Evolutionary conservation across 75 land plant species (phyloP), one percentile per base, ranked within the genome.

Genomic region (Cryptomeria japonica): DNA sequence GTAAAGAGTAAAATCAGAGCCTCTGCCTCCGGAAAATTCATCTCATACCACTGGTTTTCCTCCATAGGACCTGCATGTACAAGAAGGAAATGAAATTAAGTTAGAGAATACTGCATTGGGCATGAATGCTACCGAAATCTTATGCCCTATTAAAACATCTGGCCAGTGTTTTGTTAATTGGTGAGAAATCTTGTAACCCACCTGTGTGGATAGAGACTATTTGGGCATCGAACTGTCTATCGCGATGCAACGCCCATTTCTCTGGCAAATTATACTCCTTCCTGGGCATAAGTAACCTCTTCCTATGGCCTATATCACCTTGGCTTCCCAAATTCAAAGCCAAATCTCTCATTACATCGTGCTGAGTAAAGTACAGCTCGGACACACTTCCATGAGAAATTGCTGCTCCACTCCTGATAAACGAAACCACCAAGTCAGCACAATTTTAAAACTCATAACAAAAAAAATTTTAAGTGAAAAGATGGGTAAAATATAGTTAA

Each of bases 121-220:
- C 51, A 49, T 11, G 9, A 11, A 8, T 49, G 51, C 7, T 49
- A 44, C n/a, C n/a, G n/a, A n/a, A n/a, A n/a, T n/a, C n/a, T n/a
- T n/a, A n/a, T n/a, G n/a, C n/a, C n/a, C n/a, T n/a, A n/a, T n/a
- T n/a, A n/a, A n/a, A 9, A 4, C 5, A 44, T 36, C 12, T 51
- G 15, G 15, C 53, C 13, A 51, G 15, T 51, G 13, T 51, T 51
- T 13, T 51, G 16, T 51, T 51, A 51, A 14, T 51, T 13, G 55
- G 55, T 51, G 55, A 51, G 16, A 58, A 58, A 58, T 19, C 25
- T 41, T 34, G 37, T 72, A 72, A 56, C 37, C 44, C 88, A 94
- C 95, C 95, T 89, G 94, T 93, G 70, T 94, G 94, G 78, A 94
- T 76, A 44, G 95, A 94, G 37, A 94, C 92, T 83, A 94, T 72